A percentile compares a stretch with the other conserved stretches of the same genome.
Evolutionary conservation across 305 asterid genomes (phyloP).

Genomic region (Ajuga reptans): DNA sequence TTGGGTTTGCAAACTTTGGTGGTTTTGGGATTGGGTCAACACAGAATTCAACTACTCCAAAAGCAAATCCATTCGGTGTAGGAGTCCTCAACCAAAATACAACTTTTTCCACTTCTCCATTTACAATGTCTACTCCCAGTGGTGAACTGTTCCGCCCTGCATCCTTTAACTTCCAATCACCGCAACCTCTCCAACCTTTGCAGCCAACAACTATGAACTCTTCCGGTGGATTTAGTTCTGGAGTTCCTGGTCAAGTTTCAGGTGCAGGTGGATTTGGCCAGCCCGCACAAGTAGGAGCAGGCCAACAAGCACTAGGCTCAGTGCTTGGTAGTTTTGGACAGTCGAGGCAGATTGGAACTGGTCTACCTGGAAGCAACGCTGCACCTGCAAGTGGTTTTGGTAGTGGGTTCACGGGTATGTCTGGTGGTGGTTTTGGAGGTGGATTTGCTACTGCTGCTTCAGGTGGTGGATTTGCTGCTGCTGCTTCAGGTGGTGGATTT

Average conservation of each 20-base stretch:
- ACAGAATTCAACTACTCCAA: slow-evolving; percentile 34
- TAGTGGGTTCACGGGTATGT: slow-evolving; percentile 29
- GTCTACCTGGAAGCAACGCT: slow-evolving; percentile 52
- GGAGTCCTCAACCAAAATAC: slow-evolving; percentile 30
- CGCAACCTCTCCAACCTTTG: slow-evolving; percentile 43
- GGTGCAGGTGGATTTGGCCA: slow-evolving; percentile 64
- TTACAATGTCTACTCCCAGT: slow-evolving; percentile 34
- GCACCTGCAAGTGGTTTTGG: slow-evolving; percentile 51
- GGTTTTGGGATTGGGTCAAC: slow-evolving; percentile 68
- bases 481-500: slow-evolving; percentile 41
- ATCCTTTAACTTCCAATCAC: slow-evolving; percentile 61
- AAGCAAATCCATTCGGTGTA: slow-evolving; percentile 69
- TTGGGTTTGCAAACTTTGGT: slow-evolving; percentile 52
- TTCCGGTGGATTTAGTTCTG: slow-evolving; percentile 48
- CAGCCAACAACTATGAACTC: slow-evolving; percentile 38
- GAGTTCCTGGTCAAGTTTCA: slow-evolving; percentile 45
- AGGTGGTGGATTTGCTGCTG: slow-evolving; percentile 51
- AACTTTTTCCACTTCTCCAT: slow-evolving; percentile 35
- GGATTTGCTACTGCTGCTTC: slow-evolving; percentile 52
- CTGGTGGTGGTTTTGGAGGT: slow-evolving; percentile 51
- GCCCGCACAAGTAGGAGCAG: slow-evolving; percentile 68
- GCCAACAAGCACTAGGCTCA: slow-evolving; percentile 82
- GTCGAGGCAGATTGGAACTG: slow-evolving; percentile 85
- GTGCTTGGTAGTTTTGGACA: slow-evolving; percentile 95
- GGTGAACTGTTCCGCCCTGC: slow-evolving; percentile 90